A percentile compares a stretch with the other conserved stretches of the same genome.
Evolutionary conservation across 129 eudicot species (phyloP).

Genomic region (Chrysanthemum makinoi): DNA sequence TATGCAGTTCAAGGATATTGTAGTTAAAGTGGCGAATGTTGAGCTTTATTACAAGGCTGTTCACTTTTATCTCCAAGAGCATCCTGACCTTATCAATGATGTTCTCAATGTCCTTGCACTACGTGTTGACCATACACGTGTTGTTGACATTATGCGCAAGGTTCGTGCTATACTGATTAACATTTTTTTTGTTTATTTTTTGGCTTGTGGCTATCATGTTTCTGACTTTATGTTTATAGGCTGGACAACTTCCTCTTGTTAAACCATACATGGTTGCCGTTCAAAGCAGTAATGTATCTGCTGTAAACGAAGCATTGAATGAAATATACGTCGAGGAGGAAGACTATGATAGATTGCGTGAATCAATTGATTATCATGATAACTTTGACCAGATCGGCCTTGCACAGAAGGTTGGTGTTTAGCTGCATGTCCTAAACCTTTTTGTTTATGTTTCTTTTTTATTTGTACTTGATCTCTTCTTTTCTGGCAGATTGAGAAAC

Average conservation of each 20-base stretch:
- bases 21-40: conserved; percentile 91
- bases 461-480: neutral
- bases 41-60: conserved; percentile 95
- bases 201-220: neutral
- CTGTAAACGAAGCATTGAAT: conserved; percentile 93
- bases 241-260: conserved; percentile 83
- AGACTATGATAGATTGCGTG: conserved; percentile 94
- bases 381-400: conserved; percentile 96
- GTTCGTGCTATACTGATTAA: conserved; percentile 32
- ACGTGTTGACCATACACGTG: conserved; percentile 96
- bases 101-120: conserved; percentile 93
- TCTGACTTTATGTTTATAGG: conserved; percentile 45
- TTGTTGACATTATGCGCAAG: conserved; percentile 98
- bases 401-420: conserved; percentile 79
- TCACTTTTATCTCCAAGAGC: conserved; percentile 93
- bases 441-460: neutral
- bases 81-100: conserved; percentile 94
- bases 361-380: conserved; percentile 93
- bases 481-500: conserved; percentile 85
- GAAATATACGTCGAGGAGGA: conserved; percentile 96
- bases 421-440: neutral
- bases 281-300: conserved; percentile 94
- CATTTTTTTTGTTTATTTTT: neutral
- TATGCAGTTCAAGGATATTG: conserved; percentile 95
- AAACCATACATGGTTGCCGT: conserved; percentile 99